Percentiles rank a stretch among this genome's conserved stretches.
These are phyloP conservation scores for Bassia scoparia DNA, from an alignment of 148 eudicot species.

Conservation along the genomic window DNA sequence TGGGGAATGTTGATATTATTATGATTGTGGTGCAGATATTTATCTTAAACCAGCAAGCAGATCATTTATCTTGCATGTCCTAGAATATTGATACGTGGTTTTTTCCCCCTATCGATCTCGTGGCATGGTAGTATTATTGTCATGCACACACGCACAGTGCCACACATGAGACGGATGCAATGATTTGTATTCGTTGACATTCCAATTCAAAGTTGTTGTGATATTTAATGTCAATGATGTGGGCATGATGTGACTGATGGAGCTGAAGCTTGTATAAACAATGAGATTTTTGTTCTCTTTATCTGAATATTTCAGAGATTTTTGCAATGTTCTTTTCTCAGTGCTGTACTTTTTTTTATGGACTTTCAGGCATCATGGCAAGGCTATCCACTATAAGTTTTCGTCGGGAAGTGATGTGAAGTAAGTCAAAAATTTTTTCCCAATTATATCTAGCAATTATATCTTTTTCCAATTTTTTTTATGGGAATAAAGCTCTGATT, in stretches of 20 bases:
- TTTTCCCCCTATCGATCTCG: too few relatives aligned
- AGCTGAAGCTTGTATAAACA: neutral
- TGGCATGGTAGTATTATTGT: too few relatives aligned
- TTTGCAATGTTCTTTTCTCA: too few relatives aligned
- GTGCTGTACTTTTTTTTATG: slow-evolving; percentile 2
- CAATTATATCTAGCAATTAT: slow-evolving; percentile 2
- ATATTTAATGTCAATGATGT: too few relatives aligned
- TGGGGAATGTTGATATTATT: neutral
- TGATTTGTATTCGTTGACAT: neutral
- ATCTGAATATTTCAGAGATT: neutral
- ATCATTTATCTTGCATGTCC: neutral
- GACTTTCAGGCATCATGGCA: slow-evolving; percentile 84
- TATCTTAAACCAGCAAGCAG: neutral
- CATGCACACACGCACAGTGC: too few relatives aligned
- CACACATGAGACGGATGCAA: too few relatives aligned
- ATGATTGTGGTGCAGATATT: neutral
- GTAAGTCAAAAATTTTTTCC: slow-evolving; percentile 31
- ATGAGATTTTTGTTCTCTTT: neutral
- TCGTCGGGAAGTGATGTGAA: slow-evolving; percentile 77
- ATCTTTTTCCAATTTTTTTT: too few relatives aligned
- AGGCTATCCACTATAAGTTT: slow-evolving; percentile 94
- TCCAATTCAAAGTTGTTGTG: too few relatives aligned
- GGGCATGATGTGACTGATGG: neutral
- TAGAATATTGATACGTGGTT: too few relatives aligned
- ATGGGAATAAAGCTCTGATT: too few relatives aligned